phyloP scores from a whole-genome alignment of 164 flowering plant species.

The Tetracentron sinense region DNA sequence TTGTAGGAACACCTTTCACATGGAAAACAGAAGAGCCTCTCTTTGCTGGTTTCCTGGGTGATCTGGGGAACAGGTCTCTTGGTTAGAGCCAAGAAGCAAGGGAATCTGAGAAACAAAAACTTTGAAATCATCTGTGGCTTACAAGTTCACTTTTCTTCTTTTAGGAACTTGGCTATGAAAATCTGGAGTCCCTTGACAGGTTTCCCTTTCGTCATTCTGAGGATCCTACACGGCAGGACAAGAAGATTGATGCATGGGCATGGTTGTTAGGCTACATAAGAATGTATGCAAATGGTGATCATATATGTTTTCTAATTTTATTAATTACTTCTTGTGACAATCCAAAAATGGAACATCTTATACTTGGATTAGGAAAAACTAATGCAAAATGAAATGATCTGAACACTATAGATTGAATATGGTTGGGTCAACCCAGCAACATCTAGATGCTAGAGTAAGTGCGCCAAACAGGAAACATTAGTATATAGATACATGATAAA shows the following conservation, averaged over 20 bases:
- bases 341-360: too few relatives aligned
- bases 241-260: too few relatives aligned
- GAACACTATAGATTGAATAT: too few relatives aligned
- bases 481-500: background rate
- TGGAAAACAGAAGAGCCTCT: constrained; percentile 23
- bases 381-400: too few relatives aligned
- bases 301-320: too few relatives aligned
- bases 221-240: constrained; percentile 21
- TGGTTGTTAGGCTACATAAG: too few relatives aligned
- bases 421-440: background rate
- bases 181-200: constrained; percentile 14
- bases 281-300: too few relatives aligned
- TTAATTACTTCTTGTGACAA: too few relatives aligned
- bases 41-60: constrained; percentile 23
- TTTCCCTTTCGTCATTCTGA: constrained; percentile 15
- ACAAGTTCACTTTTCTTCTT: constrained; percentile 32
- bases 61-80: constrained; percentile 26
- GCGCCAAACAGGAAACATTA: background rate
- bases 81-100: background rate
- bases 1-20: constrained; percentile 17
- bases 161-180: constrained; percentile 19
- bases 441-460: background rate
- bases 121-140: background rate
- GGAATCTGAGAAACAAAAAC: background rate
- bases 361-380: too few relatives aligned